A percentile compares a stretch with the other conserved stretches of the same genome.
phyloP scores from a whole-genome alignment of 495 filamentous ascomycete species.

The Lepidopterella palustris region DNA sequence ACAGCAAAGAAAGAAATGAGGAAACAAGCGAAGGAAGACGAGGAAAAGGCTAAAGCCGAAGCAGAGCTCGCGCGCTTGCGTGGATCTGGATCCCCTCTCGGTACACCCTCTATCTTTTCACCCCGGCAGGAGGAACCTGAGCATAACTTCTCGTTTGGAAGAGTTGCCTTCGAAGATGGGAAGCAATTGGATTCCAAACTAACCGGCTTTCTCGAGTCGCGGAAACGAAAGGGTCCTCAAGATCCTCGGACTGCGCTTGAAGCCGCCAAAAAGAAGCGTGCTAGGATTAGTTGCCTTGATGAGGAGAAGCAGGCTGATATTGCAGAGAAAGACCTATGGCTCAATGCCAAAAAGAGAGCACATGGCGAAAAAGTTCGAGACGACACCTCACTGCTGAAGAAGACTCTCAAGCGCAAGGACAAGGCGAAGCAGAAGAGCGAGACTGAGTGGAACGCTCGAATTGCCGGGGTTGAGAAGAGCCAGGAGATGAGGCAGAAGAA shows the following conservation, averaged over 20 bases:
- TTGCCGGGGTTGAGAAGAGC: slow-evolving; percentile 65
- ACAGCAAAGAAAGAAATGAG: slow-evolving; percentile 79
- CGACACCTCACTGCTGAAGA: slow-evolving; percentile 82
- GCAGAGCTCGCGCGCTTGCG: slow-evolving; percentile 43
- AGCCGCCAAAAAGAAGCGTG: slow-evolving; percentile 62
- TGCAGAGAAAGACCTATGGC: slow-evolving; percentile 88
- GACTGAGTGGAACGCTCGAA: slow-evolving; percentile 79
- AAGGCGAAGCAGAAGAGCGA: slow-evolving; percentile 82
- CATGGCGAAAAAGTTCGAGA: slow-evolving; percentile 86
- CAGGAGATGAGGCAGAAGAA: slow-evolving; percentile 78
- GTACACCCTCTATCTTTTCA: slow-evolving; percentile 22
- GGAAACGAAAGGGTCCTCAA: slow-evolving; percentile 66
- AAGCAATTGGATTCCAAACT: slow-evolving; percentile 64
- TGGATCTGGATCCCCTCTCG: slow-evolving; percentile 17
- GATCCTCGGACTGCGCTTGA: slow-evolving; percentile 71
- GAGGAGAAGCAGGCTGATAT: slow-evolving; percentile 74
- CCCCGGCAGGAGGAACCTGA: slow-evolving; percentile 33
- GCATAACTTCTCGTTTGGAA: slow-evolving; percentile 76
- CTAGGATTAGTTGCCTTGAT: slow-evolving; percentile 61
- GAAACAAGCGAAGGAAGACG: slow-evolving; percentile 65
- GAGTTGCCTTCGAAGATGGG: slow-evolving; percentile 81
- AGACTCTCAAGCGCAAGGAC: slow-evolving; percentile 90
- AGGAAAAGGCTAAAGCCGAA: slow-evolving; percentile 57
- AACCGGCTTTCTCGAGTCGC: slow-evolving; percentile 48
- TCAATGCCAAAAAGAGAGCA: slow-evolving; percentile 81